These are phyloP conservation scores for Penicillium bovifimosum DNA, from an alignment of 495 filamentous ascomycete species.

Conservation along the genomic window DNA sequence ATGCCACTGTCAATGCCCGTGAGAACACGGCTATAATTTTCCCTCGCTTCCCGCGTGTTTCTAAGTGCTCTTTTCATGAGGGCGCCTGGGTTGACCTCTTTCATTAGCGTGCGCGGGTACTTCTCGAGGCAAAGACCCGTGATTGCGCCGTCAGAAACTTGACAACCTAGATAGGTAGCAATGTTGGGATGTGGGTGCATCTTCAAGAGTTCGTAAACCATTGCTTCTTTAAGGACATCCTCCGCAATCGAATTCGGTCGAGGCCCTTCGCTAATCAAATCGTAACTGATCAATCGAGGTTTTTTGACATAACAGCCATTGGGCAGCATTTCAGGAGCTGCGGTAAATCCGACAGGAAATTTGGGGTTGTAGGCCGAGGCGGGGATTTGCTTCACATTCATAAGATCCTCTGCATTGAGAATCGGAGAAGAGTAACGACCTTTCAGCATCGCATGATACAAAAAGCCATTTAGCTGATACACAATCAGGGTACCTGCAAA, in stretches of 20 bases:
- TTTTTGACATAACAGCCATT: neutral
- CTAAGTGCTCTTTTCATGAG: neutral
- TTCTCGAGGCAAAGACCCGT: slow-evolving; percentile 1
- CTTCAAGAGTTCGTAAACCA: neutral
- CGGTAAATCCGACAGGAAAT: neutral
- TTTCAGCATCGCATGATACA: too few species aligned
- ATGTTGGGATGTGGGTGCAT: neutral
- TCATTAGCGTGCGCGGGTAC: neutral
- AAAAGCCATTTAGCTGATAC: too few species aligned
- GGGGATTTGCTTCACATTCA: too few species aligned
- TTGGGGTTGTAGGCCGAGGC: too few species aligned
- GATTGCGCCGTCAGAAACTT: neutral
- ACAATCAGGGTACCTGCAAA: too few species aligned
- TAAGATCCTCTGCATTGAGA: too few species aligned
- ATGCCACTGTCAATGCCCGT: neutral
- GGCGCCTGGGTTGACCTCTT: neutral
- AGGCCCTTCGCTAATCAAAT: neutral
- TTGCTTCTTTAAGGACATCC: neutral
- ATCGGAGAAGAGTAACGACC: too few species aligned
- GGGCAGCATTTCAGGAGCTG: neutral
- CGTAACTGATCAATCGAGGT: neutral
- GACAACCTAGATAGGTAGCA: neutral
- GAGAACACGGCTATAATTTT: neutral
- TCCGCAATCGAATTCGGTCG: neutral
- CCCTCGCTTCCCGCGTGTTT: neutral